A percentile compares a stretch with the other conserved stretches of the same genome.
These are phyloP conservation scores for Rutstroemia sp. DNA, from an alignment of 2,329 filamentous ascomycete genomes.

Conservation along the genomic window DNA sequence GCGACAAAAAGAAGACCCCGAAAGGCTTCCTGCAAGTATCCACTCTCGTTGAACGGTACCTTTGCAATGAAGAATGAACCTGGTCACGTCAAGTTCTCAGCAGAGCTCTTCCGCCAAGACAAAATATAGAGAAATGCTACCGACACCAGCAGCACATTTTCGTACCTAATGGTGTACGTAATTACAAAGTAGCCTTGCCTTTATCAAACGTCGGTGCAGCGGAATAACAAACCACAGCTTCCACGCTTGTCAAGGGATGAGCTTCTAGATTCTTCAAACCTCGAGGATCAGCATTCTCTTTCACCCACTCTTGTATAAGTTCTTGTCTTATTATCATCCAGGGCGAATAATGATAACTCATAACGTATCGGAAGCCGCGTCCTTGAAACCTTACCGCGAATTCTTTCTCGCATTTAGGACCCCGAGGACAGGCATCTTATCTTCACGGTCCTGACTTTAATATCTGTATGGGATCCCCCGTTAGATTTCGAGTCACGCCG, in stretches of 20 bases:
- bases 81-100: no score
- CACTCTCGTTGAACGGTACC: not conserved
- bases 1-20: not conserved
- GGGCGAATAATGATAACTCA: not conserved
- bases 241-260: not conserved
- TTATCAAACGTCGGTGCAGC: not conserved
- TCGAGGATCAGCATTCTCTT: slow-evolving; percentile 5
- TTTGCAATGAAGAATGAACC: no score
- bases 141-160: not conserved
- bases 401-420: not conserved
- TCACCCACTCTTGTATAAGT: not conserved
- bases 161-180: slow-evolving; percentile 1
- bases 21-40: not conserved
- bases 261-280: not conserved
- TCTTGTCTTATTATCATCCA: not conserved
- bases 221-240: not conserved
- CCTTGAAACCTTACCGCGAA: no score
- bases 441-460: no score
- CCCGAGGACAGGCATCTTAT: not conserved
- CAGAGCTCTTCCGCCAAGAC: no score
- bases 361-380: no score
- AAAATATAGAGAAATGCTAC: no score
- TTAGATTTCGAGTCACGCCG: slow-evolving; percentile 1
- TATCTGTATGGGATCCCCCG: no score
- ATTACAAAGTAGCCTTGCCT: not conserved